Percentiles rank a stretch among this genome's conserved stretches.
These are phyloP conservation scores for Nitzschia putrida DNA, from an alignment of 108 stramenopile genomes.

Conservation along the genomic window DNA sequence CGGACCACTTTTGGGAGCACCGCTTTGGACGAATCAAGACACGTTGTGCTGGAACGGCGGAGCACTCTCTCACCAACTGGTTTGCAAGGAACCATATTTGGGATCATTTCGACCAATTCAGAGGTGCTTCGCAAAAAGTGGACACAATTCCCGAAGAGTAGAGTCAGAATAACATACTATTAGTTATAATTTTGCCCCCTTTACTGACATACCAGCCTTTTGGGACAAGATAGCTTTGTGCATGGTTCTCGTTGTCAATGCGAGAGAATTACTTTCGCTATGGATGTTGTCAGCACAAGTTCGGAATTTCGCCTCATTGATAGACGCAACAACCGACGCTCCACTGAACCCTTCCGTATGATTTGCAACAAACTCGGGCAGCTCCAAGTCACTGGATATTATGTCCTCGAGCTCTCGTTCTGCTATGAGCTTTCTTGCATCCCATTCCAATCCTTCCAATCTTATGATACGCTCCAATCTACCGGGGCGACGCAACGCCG, in stretches of 20 bases:
- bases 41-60: conserved; percentile 72
- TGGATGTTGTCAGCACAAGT: too few relatives aligned
- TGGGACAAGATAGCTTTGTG: conserved; percentile 8
- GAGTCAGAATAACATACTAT: too few relatives aligned
- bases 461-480: conserved; percentile 61
- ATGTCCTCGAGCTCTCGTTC: conserved; percentile 35
- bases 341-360: conserved; percentile 65
- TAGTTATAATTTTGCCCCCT: too few relatives aligned
- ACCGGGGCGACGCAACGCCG: conserved; percentile 76
- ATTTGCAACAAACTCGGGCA: conserved; percentile 44
- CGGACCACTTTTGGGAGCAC: conserved; percentile 74
- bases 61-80: conserved; percentile 78
- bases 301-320: conserved; percentile 51
- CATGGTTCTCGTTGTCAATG: conserved; percentile 5
- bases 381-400: conserved; percentile 24
- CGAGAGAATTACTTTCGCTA: background rate
- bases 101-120: conserved; percentile 71
- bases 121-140: background rate
- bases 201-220: background rate
- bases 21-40: conserved; percentile 75
- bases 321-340: conserved; percentile 62
- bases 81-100: conserved; percentile 63
- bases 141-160: background rate
- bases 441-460: conserved; percentile 53
- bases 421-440: conserved; percentile 55